Evolutionary conservation across 805 yeast genomes (phyloP).

Genomic region (Cyberlindnera euphorbiiphila): DNA sequence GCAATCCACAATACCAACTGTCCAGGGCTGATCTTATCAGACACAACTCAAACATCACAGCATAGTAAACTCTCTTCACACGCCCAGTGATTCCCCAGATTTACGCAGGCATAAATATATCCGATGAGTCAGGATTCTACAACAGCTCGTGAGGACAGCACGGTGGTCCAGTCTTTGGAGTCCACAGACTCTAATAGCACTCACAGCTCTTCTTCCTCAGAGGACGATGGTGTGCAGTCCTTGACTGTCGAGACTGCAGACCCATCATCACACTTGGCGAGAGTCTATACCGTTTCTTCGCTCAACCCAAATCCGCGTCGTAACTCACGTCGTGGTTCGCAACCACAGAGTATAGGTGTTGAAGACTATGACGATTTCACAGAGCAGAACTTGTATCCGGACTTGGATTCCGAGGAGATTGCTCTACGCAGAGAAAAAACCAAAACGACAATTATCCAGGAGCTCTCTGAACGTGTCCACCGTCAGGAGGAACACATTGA

Average conservation of each 20-base stretch:
- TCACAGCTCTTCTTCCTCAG: not conserved
- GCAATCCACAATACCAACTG: no score
- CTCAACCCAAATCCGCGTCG: conserved; percentile 12
- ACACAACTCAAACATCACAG: no score
- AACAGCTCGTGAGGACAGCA: no score
- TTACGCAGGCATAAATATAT: no score
- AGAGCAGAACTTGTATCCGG: conserved; percentile 36
- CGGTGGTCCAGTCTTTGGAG: no score
- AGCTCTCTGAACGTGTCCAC: conserved; percentile 25
- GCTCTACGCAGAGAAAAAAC: conserved; percentile 41
- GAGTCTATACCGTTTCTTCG: conserved; percentile 11
- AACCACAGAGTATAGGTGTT: conserved; percentile 2
- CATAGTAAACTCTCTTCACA: no score
- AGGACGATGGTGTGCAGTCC: not conserved
- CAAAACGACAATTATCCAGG: conserved; percentile 39
- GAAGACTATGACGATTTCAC: conserved; percentile 16
- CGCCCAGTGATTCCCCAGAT: no score
- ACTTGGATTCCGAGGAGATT: conserved; percentile 34
- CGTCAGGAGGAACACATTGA: conserved; percentile 7
- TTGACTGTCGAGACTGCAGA: no score
- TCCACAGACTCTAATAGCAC: not conserved
- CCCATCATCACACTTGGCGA: not conserved
- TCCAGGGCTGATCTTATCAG: no score
- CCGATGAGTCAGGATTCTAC: no score
- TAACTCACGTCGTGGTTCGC: conserved; percentile 7